phyloP scores from a whole-genome alignment of 257 asterid genomes.

The Jacaranda copaia region DNA sequence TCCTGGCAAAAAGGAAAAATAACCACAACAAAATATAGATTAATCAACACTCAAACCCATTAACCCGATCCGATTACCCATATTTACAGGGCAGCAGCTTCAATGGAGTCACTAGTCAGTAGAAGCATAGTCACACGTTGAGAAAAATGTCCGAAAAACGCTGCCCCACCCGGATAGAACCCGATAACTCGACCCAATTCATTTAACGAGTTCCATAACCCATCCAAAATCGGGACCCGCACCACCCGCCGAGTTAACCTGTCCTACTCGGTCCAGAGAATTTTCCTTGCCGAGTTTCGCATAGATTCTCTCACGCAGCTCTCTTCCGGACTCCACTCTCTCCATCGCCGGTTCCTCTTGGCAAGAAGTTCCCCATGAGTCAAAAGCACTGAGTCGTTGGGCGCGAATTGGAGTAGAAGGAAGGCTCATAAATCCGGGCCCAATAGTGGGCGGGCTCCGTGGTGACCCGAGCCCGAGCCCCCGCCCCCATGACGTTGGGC shows the following conservation, averaged over 20 bases:
- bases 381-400: constrained; percentile 50
- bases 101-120: constrained; percentile 25
- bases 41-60: constrained; percentile 3
- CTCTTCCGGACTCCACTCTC: constrained; percentile 82
- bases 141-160: neutral
- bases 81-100: constrained; percentile 27
- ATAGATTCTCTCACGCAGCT: constrained; percentile 71
- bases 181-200: constrained; percentile 32
- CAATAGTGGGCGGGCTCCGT: constrained; percentile 49
- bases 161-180: neutral
- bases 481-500: constrained; percentile 69
- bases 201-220: constrained; percentile 31
- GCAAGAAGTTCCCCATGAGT: constrained; percentile 50
- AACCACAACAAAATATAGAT: constrained; percentile 28
- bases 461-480: constrained; percentile 62
- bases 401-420: constrained; percentile 66
- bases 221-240: constrained; percentile 38
- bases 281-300: constrained; percentile 80
- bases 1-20: neutral
- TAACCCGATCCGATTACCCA: constrained; percentile 34
- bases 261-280: constrained; percentile 62
- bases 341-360: constrained; percentile 83
- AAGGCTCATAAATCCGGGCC: constrained; percentile 64
- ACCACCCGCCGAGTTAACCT: constrained; percentile 31
- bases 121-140: constrained; percentile 28